phyloP scores from a whole-genome alignment of 2,329 filamentous ascomycete species.

The Colletotrichum tanaceti region DNA sequence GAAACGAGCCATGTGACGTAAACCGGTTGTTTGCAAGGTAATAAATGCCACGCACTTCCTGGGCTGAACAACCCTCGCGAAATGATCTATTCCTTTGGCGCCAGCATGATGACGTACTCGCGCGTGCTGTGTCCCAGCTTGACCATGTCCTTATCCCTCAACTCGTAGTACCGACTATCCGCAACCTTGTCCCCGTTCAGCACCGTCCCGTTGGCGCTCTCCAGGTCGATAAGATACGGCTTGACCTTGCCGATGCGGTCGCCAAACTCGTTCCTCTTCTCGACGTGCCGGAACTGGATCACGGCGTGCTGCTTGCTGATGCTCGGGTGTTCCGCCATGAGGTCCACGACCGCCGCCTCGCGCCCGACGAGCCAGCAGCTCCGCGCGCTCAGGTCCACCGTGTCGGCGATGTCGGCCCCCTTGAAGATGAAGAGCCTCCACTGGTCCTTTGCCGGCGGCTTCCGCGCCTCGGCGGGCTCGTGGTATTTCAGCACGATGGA shows the following conservation, averaged over 20 bases:
- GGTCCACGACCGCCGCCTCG: constrained; percentile 82
- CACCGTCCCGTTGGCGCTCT: constrained; percentile 89
- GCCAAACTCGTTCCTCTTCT: constrained; percentile 86
- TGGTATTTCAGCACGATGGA: constrained; percentile 92
- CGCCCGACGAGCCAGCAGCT: constrained; percentile 94
- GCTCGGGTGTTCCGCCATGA: constrained; percentile 88
- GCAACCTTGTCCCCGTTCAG: constrained; percentile 83
- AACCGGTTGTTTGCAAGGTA: too few species aligned
- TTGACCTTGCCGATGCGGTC: constrained; percentile 83
- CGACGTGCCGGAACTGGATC: constrained; percentile 88
- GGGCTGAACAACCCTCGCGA: background rate
- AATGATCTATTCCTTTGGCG: constrained; percentile 56
- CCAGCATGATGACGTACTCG: constrained; percentile 96
- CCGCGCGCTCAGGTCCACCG: constrained; percentile 77
- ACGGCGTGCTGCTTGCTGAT: constrained; percentile 96
- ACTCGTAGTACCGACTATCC: constrained; percentile 83
- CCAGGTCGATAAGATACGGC: constrained; percentile 93
- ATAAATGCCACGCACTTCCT: background rate
- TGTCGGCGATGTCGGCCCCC: constrained; percentile 81
- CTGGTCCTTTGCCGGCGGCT: constrained; percentile 79
- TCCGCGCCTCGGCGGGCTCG: constrained; percentile 92
- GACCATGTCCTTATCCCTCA: constrained; percentile 89
- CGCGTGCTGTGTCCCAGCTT: constrained; percentile 88
- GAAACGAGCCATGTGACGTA: background rate
- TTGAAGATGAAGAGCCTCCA: constrained; percentile 98